Percentiles rank a stretch among this genome's conserved stretches.
These are phyloP conservation scores for Phanerochaete carnosa DNA, from an alignment of 768 basidiomycete genomes.

Conservation along the genomic window DNA sequence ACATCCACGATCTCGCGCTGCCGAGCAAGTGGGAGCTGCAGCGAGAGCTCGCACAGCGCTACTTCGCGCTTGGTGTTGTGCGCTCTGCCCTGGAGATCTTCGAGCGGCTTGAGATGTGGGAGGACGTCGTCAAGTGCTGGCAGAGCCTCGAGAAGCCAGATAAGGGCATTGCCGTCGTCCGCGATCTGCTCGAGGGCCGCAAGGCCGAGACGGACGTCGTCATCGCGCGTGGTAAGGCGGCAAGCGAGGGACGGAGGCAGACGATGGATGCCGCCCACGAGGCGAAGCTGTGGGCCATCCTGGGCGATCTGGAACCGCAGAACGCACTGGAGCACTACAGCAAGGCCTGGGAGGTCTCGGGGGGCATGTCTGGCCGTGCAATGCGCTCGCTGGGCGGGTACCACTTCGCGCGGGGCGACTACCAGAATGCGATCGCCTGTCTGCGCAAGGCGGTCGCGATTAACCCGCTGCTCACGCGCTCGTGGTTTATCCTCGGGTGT, in stretches of 20 bases:
- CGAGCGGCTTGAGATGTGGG: slow-evolving; percentile 97
- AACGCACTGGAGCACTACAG: slow-evolving; percentile 72
- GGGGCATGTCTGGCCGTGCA: slow-evolving; percentile 78
- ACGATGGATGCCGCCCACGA: slow-evolving; percentile 64
- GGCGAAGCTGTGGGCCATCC: slow-evolving; percentile 92
- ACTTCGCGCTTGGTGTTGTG: slow-evolving; percentile 81
- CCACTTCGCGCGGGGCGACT: slow-evolving; percentile 69
- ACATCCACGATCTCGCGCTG: slow-evolving; percentile 76
- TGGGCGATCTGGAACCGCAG: slow-evolving; percentile 86
- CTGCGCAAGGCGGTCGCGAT: slow-evolving; percentile 78
- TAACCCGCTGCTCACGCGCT: slow-evolving; percentile 81
- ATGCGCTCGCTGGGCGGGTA: slow-evolving; percentile 89
- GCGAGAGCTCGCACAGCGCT: slow-evolving; percentile 81
- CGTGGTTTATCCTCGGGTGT: slow-evolving; percentile 98
- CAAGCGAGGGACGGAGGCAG: slow-evolving; percentile 37
- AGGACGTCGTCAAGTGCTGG: slow-evolving; percentile 90
- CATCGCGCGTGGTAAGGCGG: slow-evolving; percentile 53
- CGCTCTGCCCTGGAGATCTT: slow-evolving; percentile 93
- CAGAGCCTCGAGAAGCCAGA: slow-evolving; percentile 76
- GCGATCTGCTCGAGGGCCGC: slow-evolving; percentile 78
- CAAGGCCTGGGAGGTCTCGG: slow-evolving; percentile 81
- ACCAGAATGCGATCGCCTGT: slow-evolving; percentile 56
- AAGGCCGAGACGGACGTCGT: slow-evolving; percentile 83
- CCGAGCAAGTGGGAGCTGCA: slow-evolving; percentile 95
- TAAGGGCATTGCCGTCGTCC: slow-evolving; percentile 76